A percentile compares a stretch with the other conserved stretches of the same genome.
phyloP scores from a whole-genome alignment of 2,329 filamentous ascomycete species.

The Aspergillus aculeatus region DNA sequence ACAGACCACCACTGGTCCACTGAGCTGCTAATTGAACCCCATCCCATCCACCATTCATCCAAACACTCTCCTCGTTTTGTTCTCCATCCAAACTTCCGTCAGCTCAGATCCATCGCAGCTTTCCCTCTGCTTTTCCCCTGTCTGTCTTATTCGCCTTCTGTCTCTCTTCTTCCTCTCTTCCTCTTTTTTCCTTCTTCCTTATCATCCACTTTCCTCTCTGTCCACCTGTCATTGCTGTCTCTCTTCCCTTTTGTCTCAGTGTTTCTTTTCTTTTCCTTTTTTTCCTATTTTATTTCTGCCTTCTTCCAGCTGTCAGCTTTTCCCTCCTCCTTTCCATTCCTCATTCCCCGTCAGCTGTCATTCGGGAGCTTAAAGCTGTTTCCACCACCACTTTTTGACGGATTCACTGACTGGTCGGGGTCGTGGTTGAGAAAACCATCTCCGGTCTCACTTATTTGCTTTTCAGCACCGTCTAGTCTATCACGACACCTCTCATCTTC shows the following conservation, averaged over 20 bases:
- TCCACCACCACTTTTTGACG: neutral
- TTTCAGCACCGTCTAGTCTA: slow-evolving; percentile 3
- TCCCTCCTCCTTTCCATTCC: neutral
- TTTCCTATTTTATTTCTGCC: slow-evolving; percentile 1
- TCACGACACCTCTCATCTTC: neutral
- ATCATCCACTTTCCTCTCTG: slow-evolving; percentile 17
- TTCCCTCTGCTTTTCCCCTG: slow-evolving; percentile 20
- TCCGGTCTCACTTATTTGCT: slow-evolving; percentile 8
- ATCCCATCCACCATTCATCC: neutral
- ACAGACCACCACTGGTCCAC: too few relatives aligned
- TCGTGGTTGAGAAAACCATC: slow-evolving; percentile 7
- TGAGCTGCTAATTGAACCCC: too few relatives aligned
- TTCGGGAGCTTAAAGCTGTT: slow-evolving; percentile 1
- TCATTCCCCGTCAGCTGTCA: neutral
- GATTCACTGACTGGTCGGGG: slow-evolving; percentile 7
- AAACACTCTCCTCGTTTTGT: slow-evolving; percentile 26
- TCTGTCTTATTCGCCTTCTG: slow-evolving; percentile 10
- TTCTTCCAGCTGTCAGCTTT: neutral
- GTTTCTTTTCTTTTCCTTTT: slow-evolving; percentile 17
- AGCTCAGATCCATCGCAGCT: slow-evolving; percentile 23
- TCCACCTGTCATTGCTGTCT: slow-evolving; percentile 5
- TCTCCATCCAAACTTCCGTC: slow-evolving; percentile 16
- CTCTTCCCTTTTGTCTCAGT: slow-evolving; percentile 16
- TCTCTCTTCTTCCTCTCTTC: slow-evolving; percentile 13
- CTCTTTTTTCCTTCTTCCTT: slow-evolving; percentile 16